Conservation (phyloP, 495 filamentous ascomycete species). For the Daldinia concentrica region DNA sequence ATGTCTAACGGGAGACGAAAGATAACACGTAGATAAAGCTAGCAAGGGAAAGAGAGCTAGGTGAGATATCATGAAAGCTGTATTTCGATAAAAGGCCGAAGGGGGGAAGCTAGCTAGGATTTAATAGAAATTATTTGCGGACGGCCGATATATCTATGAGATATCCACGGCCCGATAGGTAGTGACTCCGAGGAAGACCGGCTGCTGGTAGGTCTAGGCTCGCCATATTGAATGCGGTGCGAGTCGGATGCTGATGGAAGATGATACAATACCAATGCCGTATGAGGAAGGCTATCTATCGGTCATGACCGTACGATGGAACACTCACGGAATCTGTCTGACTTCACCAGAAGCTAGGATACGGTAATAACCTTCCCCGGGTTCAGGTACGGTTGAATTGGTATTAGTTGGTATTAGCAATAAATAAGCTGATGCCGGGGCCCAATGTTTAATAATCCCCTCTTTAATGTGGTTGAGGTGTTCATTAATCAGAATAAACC, state of each 20-base stretch:
- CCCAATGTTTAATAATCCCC: constrained; percentile 8
- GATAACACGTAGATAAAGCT: constrained; percentile 7
- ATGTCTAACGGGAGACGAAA: constrained; percentile 18
- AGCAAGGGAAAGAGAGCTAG: constrained; percentile 13
- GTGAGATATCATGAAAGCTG: constrained; percentile 20
- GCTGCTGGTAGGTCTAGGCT: constrained; percentile 5
- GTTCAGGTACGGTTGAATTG: constrained; percentile 8
- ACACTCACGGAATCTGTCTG: constrained; percentile 21
- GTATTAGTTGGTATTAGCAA: constrained; percentile 18
- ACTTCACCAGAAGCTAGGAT: constrained; percentile 24
- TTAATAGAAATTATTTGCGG: constrained; percentile 17
- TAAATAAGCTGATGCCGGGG: constrained; percentile 37
- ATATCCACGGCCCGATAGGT: constrained; percentile 37
- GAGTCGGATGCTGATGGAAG: constrained; percentile 8
- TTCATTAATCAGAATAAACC: background rate
- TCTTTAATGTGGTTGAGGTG: background rate
- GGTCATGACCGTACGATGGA: constrained; percentile 26
- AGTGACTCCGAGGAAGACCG: constrained; percentile 11
- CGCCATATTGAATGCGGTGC: constrained; percentile 16
- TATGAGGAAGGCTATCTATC: constrained; percentile 29
- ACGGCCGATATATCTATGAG: constrained; percentile 35
- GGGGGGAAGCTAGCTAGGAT: constrained; percentile 9
- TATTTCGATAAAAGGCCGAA: constrained; percentile 26
- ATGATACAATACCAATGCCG: constrained; percentile 29
- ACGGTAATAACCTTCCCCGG: constrained; percentile 22